A percentile compares a stretch with the other conserved stretches of the same genome.
Evolutionary conservation across 306 rosid genomes (phyloP).

Genomic region (Cicer cuneatum): DNA sequence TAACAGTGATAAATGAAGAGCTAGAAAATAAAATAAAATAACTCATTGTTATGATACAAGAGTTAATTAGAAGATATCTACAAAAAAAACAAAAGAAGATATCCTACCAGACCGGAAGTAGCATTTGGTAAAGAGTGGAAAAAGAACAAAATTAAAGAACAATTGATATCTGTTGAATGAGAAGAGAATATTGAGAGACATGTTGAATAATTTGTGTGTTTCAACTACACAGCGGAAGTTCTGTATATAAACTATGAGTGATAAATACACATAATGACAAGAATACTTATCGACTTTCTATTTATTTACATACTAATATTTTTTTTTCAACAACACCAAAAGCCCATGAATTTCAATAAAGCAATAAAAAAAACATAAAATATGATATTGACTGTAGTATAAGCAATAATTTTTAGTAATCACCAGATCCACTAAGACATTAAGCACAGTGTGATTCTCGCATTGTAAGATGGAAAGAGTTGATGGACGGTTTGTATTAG

Average conservation of each 20-base stretch:
- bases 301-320: too few relatives aligned
- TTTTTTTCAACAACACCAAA: too few relatives aligned
- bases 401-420: constrained; percentile 37
- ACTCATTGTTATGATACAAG: constrained; percentile 1
- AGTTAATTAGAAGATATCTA: background rate
- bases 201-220: too few relatives aligned
- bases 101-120: constrained; percentile 21
- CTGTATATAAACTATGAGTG: too few relatives aligned
- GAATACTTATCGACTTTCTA: too few relatives aligned
- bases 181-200: too few relatives aligned
- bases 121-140: constrained; percentile 9
- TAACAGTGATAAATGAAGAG: background rate
- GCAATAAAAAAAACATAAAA: constrained; percentile 12
- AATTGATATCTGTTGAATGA: too few relatives aligned
- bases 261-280: too few relatives aligned
- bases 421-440: constrained; percentile 89
- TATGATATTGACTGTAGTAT: constrained; percentile 12
- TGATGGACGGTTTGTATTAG: constrained; percentile 80
- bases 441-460: constrained; percentile 72
- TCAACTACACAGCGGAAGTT: too few relatives aligned
- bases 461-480: constrained; percentile 68
- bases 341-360: background rate
- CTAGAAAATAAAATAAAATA: background rate
- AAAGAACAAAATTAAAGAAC: background rate
- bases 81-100: background rate